Evolutionary conservation across 441 rosid genomes (phyloP).

Genomic region (Populus trichocarpa): DNA sequence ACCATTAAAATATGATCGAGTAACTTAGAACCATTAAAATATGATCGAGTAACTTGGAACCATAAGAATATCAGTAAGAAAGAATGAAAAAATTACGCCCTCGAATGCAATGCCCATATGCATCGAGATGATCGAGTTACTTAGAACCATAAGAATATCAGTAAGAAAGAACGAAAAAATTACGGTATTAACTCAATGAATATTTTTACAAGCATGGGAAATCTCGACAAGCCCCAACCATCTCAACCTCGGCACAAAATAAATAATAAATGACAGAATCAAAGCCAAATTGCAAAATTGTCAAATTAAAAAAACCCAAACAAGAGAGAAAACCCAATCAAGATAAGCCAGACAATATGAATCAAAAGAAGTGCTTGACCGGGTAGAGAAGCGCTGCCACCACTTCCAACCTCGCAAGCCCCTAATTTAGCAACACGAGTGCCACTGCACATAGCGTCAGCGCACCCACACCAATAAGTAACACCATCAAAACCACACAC

Average conservation of each 20-base stretch:
- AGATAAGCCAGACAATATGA: constrained; percentile 75
- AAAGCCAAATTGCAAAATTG: not conserved
- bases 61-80: too few species aligned
- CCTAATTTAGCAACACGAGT: constrained; percentile 61
- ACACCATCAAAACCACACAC: constrained; percentile 78
- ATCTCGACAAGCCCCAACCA: not conserved
- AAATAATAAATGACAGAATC: not conserved
- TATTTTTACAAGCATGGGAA: not conserved
- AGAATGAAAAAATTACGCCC: too few species aligned
- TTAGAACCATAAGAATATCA: not conserved
- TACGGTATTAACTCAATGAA: constrained; percentile 3
- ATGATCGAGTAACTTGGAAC: not conserved
- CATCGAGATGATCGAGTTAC: not conserved
- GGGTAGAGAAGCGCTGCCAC: constrained; percentile 60
- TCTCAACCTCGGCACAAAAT: not conserved
- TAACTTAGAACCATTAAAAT: too few species aligned
- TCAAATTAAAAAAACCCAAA: constrained; percentile 54
- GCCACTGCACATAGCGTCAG: constrained; percentile 66
- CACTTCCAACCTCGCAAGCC: constrained; percentile 63
- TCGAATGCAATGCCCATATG: not conserved
- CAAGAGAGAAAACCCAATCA: constrained; percentile 71
- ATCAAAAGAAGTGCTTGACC: constrained; percentile 83
- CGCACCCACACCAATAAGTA: constrained; percentile 90
- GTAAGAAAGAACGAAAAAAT: not conserved
- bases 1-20: too few species aligned